Conservation (phyloP, 768 basidiomycete species). For the Leccinellum luteum region DNA sequence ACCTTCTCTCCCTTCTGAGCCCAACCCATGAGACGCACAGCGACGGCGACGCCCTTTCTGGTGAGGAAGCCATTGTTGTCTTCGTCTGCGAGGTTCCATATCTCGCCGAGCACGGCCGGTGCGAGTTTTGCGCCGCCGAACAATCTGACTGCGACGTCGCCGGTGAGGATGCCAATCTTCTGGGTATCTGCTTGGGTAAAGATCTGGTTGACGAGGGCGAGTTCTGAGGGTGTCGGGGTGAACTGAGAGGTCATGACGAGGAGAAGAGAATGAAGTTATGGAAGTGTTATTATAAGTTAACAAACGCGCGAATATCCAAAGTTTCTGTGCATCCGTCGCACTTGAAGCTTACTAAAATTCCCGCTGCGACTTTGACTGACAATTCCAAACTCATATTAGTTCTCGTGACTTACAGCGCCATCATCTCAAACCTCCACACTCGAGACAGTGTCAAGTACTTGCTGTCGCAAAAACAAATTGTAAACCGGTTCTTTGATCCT, state of each 20-base stretch:
- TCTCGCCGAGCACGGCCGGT: constrained; percentile 79
- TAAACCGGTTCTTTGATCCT: not conserved
- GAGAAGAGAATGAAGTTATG: not conserved
- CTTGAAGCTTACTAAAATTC: not conserved
- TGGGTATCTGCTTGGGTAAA: constrained; percentile 73
- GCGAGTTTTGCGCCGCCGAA: constrained; percentile 82
- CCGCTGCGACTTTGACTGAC: constrained; percentile 1
- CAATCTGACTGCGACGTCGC: constrained; percentile 85
- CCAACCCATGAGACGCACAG: constrained; percentile 89
- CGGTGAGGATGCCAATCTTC: constrained; percentile 81
- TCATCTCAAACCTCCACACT: too few species aligned
- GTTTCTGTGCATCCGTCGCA: constrained; percentile 16
- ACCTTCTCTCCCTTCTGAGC: constrained; percentile 83
- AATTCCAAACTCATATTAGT: not conserved
- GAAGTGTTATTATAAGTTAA: constrained; percentile 22
- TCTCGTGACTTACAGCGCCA: too few species aligned
- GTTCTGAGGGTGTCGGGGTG: constrained; percentile 45
- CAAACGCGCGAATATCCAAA: not conserved
- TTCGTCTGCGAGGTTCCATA: constrained; percentile 91
- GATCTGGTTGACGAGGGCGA: constrained; percentile 67
- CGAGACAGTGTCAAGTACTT: not conserved
- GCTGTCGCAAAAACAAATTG: not conserved
- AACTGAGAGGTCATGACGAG: constrained; percentile 41
- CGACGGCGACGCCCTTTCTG: constrained; percentile 81
- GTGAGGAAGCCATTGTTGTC: constrained; percentile 93